Evolutionary conservation across 75 land plant species (phyloP).

Genomic region (Picea glauca): DNA sequence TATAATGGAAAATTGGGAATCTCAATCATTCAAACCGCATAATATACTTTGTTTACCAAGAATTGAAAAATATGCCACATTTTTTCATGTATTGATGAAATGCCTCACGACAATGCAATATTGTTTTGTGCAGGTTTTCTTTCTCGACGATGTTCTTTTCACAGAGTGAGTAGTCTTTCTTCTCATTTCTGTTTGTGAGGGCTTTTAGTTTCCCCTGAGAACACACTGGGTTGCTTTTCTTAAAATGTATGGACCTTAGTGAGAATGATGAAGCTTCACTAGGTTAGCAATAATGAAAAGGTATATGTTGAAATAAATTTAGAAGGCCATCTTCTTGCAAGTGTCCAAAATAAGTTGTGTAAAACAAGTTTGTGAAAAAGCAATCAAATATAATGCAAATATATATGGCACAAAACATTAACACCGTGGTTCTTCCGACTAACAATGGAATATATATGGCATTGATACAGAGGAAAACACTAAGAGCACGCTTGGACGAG

Average conservation of each 20-base stretch:
- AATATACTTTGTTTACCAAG: background rate
- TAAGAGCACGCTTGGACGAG: constrained; percentile 71
- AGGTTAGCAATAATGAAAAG: background rate
- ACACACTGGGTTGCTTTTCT: background rate
- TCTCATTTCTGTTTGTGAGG: background rate
- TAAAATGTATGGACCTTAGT: background rate
- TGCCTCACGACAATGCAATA: background rate
- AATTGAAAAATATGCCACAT: background rate
- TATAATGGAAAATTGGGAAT: background rate
- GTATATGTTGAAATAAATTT: background rate
- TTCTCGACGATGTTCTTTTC: constrained; percentile 88
- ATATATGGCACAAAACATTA: background rate
- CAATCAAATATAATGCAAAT: background rate
- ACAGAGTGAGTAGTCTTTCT: constrained; percentile 60
- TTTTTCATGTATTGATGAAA: background rate
- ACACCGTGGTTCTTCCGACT: no score
- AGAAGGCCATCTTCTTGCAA: background rate
- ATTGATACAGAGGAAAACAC: constrained; percentile 62
- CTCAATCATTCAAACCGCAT: background rate
- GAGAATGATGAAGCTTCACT: background rate
- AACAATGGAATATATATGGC: background rate
- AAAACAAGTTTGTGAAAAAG: background rate
- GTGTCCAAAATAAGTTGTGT: background rate
- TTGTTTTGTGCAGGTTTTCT: constrained; percentile 67
- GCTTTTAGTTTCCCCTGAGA: constrained; percentile 1